A percentile compares a stretch with the other conserved stretches of the same genome.
These are phyloP conservation scores for Triangularia verruculosa DNA, from an alignment of 2,329 filamentous ascomycete genomes.

Conservation along the genomic window DNA sequence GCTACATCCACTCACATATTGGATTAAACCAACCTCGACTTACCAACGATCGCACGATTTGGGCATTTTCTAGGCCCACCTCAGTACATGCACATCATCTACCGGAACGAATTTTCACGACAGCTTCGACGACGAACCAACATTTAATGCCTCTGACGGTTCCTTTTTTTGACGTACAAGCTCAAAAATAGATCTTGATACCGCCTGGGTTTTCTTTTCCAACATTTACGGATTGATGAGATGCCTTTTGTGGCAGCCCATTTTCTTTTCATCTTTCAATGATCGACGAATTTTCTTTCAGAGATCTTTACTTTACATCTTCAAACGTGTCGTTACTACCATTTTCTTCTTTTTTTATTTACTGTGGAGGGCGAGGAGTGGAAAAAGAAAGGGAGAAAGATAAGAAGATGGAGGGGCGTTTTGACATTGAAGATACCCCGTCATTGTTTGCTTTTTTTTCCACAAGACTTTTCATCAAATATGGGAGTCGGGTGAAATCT, in stretches of 20 bases:
- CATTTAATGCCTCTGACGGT: constrained; percentile 6
- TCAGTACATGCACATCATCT: not conserved
- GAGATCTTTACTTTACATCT: not conserved
- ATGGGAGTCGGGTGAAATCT: constrained; percentile 4
- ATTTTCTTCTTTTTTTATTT: not conserved
- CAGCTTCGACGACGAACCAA: constrained; percentile 2
- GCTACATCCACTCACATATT: not conserved
- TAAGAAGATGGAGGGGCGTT: not conserved
- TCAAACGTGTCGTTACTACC: not conserved
- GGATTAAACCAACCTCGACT: constrained; percentile 1
- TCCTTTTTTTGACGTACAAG: constrained; percentile 7
- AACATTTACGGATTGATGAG: constrained; percentile 6
- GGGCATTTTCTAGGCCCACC: not conserved
- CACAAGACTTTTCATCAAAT: not conserved
- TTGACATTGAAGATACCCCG: constrained; percentile 8
- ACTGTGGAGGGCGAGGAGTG: not conserved
- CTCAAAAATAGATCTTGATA: constrained; percentile 3
- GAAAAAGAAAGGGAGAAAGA: not conserved
- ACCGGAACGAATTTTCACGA: constrained; percentile 4
- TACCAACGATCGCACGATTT: not conserved
- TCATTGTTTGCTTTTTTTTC: constrained; percentile 8
- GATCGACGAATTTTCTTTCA: not conserved
- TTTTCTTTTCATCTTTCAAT: not conserved
- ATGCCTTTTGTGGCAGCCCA: not conserved
- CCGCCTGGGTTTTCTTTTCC: not conserved